Base-by-base conservation (phyloP, 495 filamentous ascomycete genomes). In the Aspergillus egyptiacus region DNA sequence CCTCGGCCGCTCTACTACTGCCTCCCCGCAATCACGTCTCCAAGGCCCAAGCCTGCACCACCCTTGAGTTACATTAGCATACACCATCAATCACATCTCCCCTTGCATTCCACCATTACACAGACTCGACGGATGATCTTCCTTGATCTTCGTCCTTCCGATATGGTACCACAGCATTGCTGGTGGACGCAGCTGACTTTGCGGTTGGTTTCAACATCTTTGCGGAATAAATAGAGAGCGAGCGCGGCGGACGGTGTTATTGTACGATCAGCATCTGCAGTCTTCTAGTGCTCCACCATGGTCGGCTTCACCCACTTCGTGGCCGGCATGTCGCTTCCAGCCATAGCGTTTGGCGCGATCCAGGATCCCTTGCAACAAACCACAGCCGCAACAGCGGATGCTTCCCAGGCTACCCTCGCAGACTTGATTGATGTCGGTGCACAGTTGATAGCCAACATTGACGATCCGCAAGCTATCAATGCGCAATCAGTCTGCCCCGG, bases 381-480 rank as follows among this genome's bases (percentile, higher is more conserved):
- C n/a, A 15, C 48, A 22, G 58, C 44, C 33, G 36, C 49, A n/a
- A 43, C 54, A 10, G 17, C 53, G 0, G 44, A 38, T 25, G 51
- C 64, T 8, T 37, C 59, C 2, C 64, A 74, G 10, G 83, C 77
- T 62, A 82, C 79, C 2, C 69, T 86, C 6, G 82, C 84, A 6
- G 67, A 79, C 11, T 58, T 62, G 30, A 79, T 75, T 6, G 77
- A 82, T 49, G 46, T 64, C 28, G 85, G 85, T 31, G 74, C 64
- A 15, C 67, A 73, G 14, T 51, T 89, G 27, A 64, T 89, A 20
- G 84, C 88, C 28, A 71, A 89, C 57, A 77, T 91, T 58, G 55
- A 81, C 33, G 86, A 91, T 54, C 82, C 86, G 8, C 37, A 85
- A 27, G 87, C 88, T 13, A 68, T 85, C 41, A 68, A 89, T 62